Percentiles rank a stretch among this genome's conserved stretches.
These are phyloP conservation scores for Neofusicoccum kwambonambiense DNA, from an alignment of 2,329 filamentous ascomycete genomes.

Conservation along the genomic window DNA sequence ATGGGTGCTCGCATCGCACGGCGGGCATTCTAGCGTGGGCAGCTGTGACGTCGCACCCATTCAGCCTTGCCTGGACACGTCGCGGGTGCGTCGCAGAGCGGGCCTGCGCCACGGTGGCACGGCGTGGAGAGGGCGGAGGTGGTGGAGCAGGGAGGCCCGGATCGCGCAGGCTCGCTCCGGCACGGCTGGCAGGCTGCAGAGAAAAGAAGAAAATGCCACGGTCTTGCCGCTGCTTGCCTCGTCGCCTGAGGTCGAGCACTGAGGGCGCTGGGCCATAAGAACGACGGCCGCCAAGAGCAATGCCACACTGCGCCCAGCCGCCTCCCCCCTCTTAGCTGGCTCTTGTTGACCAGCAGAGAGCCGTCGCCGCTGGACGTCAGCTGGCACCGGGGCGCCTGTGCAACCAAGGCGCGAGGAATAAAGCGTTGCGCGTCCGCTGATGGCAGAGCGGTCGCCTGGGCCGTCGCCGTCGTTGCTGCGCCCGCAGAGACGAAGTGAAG, in stretches of 20 bases:
- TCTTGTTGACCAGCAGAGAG: background rate
- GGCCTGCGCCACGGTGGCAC: slow-evolving; percentile 6
- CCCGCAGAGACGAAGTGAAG: background rate
- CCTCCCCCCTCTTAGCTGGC: background rate
- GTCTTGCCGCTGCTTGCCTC: background rate
- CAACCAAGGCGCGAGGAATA: background rate
- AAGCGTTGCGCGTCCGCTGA: background rate
- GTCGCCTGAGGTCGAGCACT: background rate
- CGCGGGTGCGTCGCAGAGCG: background rate
- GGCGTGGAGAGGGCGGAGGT: background rate
- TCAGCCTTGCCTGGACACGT: background rate
- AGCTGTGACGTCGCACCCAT: slow-evolving; percentile 2
- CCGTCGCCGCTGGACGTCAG: background rate
- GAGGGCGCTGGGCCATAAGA: background rate
- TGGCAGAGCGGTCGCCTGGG: background rate
- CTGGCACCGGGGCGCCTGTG: background rate
- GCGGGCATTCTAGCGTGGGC: background rate
- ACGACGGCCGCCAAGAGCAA: slow-evolving; percentile 3
- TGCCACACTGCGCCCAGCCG: slow-evolving; percentile 10
- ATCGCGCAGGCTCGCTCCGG: background rate
- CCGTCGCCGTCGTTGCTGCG: background rate
- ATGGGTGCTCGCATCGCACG: background rate
- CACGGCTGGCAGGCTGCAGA: background rate
- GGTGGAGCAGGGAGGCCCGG: background rate
- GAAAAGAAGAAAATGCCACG: background rate